Base-by-base conservation (phyloP, 495 filamentous ascomycete genomes). In the Pseudomonodictys pantanalensis region DNA sequence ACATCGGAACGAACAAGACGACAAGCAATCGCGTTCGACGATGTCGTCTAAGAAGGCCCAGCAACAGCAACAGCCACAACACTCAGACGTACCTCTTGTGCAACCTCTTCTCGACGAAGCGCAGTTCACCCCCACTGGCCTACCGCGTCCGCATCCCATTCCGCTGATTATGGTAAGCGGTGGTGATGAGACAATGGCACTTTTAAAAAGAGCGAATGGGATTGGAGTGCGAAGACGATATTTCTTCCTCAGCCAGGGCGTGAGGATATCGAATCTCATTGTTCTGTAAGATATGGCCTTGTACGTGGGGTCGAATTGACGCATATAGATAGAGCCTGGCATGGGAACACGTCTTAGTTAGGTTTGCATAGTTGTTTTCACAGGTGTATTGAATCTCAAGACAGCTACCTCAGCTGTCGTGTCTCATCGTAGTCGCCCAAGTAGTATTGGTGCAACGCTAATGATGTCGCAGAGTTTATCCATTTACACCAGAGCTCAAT, bases 131-230 rank as follows among this genome's bases (percentile, higher is more conserved):
- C 80, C 85, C 0, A 81, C 79, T 10, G 91, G 92, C 0, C 76
- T 95, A 33, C 75, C 79, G 39, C 75, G 93, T n/a, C 83, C 83
- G 49, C 74, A 92, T 60, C 83, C 83, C 12, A 86, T 96, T 17
- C 80, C 85, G 22, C 85, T 96, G 85, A 79, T 96, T 22, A 88
- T 97, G 86, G 85, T 95, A 7, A 83, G 83, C 0, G 91, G 89
- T 0, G 89, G 87, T 2, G 78, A 90, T 15, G 77, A 81, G 56
- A 85, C 82, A 41, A 87, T 86, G 59, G 79, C 83, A 42, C 65
- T 86, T 56, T 64, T 95, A 2, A 78, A 70, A 48, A 74, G 73
- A 62, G 83, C 88, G 12, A 77, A 71, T 63, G 80, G 79, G 1
- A 62, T 97, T 15, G 90, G 89, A 0, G 68, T 96, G 43, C 83